Percentiles rank a stretch among this genome's conserved stretches.
Evolutionary conservation across 2,329 filamentous ascomycete species (phyloP).

Genomic region (Ascosphaera acerosa): DNA sequence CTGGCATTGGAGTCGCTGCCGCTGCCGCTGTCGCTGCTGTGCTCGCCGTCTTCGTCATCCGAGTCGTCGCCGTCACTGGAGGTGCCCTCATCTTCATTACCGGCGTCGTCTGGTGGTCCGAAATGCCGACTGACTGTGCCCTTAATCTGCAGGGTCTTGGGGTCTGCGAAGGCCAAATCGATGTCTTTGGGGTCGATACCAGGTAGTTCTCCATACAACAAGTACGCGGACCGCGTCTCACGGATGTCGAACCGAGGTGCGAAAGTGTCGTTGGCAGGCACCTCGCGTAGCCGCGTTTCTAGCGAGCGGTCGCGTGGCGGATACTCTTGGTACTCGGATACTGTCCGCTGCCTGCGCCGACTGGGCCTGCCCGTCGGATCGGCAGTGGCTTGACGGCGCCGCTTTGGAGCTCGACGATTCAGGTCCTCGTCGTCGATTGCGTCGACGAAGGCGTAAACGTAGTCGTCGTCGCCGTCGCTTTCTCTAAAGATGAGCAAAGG

Average conservation of each 20-base stretch:
- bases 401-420: constrained; percentile 6
- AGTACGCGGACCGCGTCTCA: constrained; percentile 20
- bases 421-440: neutral
- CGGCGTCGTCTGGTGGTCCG: constrained; percentile 5
- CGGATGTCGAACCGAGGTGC: constrained; percentile 23
- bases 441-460: constrained; percentile 1
- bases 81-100: constrained; percentile 17
- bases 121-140: constrained; percentile 18
- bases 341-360: constrained; percentile 1
- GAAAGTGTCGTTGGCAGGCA: constrained; percentile 11
- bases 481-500: neutral
- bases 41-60: constrained; percentile 4
- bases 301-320: too few relatives aligned
- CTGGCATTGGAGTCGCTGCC: too few relatives aligned
- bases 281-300: too few relatives aligned
- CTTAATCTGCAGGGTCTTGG: constrained; percentile 22
- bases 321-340: too few relatives aligned
- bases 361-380: neutral
- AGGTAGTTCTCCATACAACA: constrained; percentile 24
- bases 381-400: constrained; percentile 5
- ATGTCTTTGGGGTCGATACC: constrained; percentile 22
- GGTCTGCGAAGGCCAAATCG: constrained; percentile 23
- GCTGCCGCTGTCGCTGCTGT: constrained; percentile 10
- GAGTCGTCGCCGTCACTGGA: constrained; percentile 20
- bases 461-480: neutral